These are phyloP conservation scores for Trichoderma sp. DNA, from an alignment of 2,329 filamentous ascomycete genomes.

Conservation along the genomic window DNA sequence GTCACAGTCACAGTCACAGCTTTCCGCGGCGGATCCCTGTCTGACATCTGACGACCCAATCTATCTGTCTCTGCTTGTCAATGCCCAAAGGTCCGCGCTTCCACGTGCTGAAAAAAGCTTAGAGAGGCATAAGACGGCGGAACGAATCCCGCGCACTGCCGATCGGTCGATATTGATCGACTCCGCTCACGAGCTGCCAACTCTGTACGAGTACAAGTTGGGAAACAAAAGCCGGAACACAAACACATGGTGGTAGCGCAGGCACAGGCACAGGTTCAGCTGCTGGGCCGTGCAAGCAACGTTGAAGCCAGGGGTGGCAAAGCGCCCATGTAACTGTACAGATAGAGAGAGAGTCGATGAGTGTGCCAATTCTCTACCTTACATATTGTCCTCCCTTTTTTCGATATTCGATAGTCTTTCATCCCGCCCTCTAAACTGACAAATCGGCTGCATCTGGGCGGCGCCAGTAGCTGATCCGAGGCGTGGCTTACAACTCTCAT, in stretches of 20 bases:
- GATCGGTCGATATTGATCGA: constrained; percentile 2
- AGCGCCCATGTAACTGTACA: not conserved
- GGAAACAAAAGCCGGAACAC: not conserved
- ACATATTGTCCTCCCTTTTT: not conserved
- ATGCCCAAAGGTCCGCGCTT: constrained; percentile 5
- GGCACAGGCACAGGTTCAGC: not conserved
- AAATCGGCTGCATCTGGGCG: not conserved
- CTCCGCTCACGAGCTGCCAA: constrained; percentile 9
- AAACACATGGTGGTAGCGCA: not conserved
- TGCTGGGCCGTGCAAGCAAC: not conserved
- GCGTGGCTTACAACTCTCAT: constrained; percentile 10
- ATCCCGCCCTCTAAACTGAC: not conserved
- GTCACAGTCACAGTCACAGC: not conserved
- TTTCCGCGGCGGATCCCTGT: constrained; percentile 10
- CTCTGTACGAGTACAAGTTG: not conserved
- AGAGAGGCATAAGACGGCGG: not conserved
- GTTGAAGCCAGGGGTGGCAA: not conserved
- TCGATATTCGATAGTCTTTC: constrained; percentile 9
- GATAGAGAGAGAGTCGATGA: not conserved
- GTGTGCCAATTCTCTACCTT: not conserved
- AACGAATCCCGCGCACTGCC: constrained; percentile 12
- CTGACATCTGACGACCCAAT: not conserved
- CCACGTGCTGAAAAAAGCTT: not conserved
- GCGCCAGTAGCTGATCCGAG: constrained; percentile 8
- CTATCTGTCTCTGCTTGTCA: not conserved